Evolutionary conservation across 176 grass and related monocot genomes (phyloP).

Genomic region (Eragrostis nindensis): DNA sequence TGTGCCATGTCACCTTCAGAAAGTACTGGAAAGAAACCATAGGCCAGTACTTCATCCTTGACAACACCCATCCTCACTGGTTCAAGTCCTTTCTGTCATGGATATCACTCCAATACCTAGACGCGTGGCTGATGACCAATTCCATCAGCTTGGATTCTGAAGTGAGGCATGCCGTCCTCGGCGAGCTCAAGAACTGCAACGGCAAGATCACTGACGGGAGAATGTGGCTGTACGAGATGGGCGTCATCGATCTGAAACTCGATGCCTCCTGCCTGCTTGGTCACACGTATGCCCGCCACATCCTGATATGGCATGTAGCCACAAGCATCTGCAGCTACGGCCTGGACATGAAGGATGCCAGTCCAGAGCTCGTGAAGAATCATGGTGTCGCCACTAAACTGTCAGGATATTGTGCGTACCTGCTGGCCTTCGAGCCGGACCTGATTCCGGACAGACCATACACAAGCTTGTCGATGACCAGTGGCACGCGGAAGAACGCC

Average conservation of each 20-base stretch:
- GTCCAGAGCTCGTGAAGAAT: conserved; percentile 4
- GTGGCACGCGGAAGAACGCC: neutral
- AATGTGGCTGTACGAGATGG: neutral
- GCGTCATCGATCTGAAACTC: neutral
- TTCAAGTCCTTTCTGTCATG: conserved; percentile 12
- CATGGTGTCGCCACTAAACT: conserved; percentile 3
- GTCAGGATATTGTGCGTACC: conserved; percentile 17
- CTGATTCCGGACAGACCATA: neutral
- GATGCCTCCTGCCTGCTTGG: neutral
- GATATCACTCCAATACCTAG: neutral
- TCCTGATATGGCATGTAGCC: neutral
- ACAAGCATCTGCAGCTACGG: conserved; percentile 28
- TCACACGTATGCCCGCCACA: neutral
- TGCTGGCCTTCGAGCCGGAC: neutral
- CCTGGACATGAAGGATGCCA: neutral
- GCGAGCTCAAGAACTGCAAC: neutral
- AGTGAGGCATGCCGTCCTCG: neutral
- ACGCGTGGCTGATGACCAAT: too few relatives aligned
- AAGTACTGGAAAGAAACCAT: conserved; percentile 30
- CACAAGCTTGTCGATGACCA: neutral
- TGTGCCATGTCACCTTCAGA: conserved; percentile 18
- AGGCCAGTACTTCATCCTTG: neutral
- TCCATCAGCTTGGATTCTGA: neutral
- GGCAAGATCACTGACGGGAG: conserved; percentile 24
- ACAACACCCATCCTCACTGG: neutral